These are phyloP conservation scores for Hypoxylon sp. DNA, from an alignment of 2,329 filamentous ascomycete species.

Conservation along the genomic window DNA sequence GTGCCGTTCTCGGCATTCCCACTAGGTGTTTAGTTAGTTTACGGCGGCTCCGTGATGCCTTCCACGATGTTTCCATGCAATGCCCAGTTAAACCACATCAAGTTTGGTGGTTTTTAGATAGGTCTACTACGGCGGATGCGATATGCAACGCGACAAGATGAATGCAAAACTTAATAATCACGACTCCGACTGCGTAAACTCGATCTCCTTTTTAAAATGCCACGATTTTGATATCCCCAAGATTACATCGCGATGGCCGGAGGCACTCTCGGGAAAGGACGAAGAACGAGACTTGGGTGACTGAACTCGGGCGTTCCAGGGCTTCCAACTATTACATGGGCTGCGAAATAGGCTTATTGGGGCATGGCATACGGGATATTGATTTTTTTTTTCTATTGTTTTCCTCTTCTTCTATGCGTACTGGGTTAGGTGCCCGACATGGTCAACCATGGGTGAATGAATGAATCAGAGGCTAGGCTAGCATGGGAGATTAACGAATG, in stretches of 20 bases:
- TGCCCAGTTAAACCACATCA: too few relatives aligned
- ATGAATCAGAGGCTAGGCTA: too few relatives aligned
- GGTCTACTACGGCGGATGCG: neutral
- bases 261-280: too few relatives aligned
- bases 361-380: conserved; percentile 15
- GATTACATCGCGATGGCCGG: neutral
- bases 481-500: conserved; percentile 4
- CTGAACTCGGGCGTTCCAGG: conserved; percentile 14
- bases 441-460: neutral
- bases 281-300: conserved; percentile 11
- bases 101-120: conserved; percentile 12
- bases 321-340: neutral
- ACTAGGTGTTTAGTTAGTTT: too few relatives aligned
- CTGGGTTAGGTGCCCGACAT: conserved; percentile 7
- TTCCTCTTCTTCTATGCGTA: neutral
- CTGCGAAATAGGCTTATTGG: conserved; percentile 5
- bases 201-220: neutral
- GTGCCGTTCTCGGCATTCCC: too few relatives aligned
- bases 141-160: conserved; percentile 16
- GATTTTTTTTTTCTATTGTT: conserved; percentile 1
- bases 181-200: conserved; percentile 12
- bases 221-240: neutral
- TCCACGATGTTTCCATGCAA: too few relatives aligned
- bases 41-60: too few relatives aligned
- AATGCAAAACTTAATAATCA: conserved; percentile 12